Evolutionary conservation across 768 basidiomycete species (phyloP).

Genomic region (Terana coerulea): DNA sequence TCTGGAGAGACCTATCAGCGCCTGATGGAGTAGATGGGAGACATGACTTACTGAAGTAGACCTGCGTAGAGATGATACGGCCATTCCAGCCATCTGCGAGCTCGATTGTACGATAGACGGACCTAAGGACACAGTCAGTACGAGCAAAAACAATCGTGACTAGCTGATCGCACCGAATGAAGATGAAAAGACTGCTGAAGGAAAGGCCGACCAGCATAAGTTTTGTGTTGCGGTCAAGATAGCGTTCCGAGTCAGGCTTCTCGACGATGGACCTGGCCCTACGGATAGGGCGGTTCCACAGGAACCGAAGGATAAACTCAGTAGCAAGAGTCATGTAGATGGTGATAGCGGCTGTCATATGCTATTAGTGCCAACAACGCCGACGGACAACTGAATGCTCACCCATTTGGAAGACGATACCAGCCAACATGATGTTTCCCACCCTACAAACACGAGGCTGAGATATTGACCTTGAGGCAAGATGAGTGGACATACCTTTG

Average conservation of each 20-base stretch:
- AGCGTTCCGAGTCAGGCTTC: background rate
- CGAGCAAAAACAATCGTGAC: conserved; percentile 8
- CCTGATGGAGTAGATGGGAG: background rate
- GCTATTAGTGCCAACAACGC: background rate
- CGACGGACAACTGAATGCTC: background rate
- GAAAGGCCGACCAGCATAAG: conserved; percentile 23
- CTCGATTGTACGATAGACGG: conserved; percentile 48
- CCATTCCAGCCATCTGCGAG: conserved; percentile 50
- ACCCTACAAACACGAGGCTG: conserved; percentile 11
- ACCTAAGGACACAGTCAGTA: conserved; percentile 24
- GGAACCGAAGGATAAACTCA: conserved; percentile 44
- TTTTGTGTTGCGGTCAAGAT: conserved; percentile 20
- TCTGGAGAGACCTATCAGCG: conserved; percentile 12
- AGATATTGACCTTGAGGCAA: background rate
- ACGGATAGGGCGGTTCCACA: conserved; percentile 33
- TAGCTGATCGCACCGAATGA: conserved; percentile 25
- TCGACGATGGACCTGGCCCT: background rate
- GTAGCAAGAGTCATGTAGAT: conserved; percentile 38
- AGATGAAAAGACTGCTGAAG: conserved; percentile 23
- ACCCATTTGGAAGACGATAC: conserved; percentile 45
- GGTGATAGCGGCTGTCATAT: conserved; percentile 32
- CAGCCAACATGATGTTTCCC: conserved; percentile 32
- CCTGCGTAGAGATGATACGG: conserved; percentile 43
- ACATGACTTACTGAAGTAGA: conserved; percentile 39
- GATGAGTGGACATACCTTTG: conserved; percentile 3